Base-by-base conservation (phyloP, 2,329 filamentous ascomycete genomes). In the Neoascochyta sp. region DNA sequence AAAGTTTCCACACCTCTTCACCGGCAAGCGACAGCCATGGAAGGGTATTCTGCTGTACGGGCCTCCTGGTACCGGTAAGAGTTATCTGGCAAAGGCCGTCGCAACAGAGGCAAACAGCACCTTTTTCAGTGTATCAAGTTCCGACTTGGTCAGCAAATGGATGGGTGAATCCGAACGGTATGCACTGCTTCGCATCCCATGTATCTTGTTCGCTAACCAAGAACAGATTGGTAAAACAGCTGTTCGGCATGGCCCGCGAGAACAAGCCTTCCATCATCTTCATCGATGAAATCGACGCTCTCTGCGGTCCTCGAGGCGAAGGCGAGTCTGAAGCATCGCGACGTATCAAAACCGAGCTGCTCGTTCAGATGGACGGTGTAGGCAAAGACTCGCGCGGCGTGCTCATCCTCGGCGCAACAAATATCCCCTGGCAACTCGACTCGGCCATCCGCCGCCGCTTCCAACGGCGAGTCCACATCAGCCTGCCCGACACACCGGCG, bases 141-240 rank as follows among this genome's bases (percentile, higher is more conserved):
- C 87, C 59, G 92, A 98, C 62, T 65, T 98, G 64, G 92, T 98
- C 39, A 95, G 87, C 64, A 98, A 98, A 63, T 98, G 92, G 92
- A 98, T 98, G 92, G 92, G 92, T 70, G 92, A 98, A 67, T 93
- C 86, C 73, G 92, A 98, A 78, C 80, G 88, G 86, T 93, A 69
- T 27, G 73, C 11, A 4, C 7, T 2, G 5, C 7, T 5, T n/a
- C n/a, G n/a, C 18, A 12, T 12, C 9, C 9, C 10, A 3, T 9
- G 12, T 5, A 5, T 19, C 7, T 9, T n/a, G 13, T 19, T 10
- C 13, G 11, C 43, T 48, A 16, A 51, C 28, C 12, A 5, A 9
- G 7, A 16, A 26, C 53, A 93, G 88, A 55, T 76, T 98, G 50
- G 92, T 98, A 34, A 96, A 96, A 60, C 85, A 94, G 43, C 76